Evolutionary conservation across 306 rosid genomes (phyloP).

Genomic region (Castanea crenata): DNA sequence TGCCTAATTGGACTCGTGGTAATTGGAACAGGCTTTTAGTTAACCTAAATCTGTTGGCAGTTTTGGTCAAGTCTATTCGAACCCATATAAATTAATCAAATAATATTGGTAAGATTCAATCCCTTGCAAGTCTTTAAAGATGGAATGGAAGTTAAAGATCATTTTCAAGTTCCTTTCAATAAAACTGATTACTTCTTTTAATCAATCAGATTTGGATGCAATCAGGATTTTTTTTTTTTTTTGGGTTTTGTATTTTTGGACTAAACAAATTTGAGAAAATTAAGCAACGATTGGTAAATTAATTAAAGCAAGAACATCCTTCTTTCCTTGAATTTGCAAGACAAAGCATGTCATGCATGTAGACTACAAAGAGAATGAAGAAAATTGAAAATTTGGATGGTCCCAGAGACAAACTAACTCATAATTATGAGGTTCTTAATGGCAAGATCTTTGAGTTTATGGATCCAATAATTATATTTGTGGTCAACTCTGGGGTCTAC

Average conservation of each 20-base stretch:
- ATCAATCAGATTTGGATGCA: background rate
- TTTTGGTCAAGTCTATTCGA: no score
- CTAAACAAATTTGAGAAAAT: background rate
- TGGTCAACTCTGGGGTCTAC: conserved; percentile 45
- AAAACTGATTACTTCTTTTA: background rate
- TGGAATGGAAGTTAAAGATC: no score
- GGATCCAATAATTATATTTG: conserved; percentile 27
- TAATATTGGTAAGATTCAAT: no score
- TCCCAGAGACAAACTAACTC: conserved; percentile 4
- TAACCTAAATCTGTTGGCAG: no score
- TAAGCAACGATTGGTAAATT: background rate
- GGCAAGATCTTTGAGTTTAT: conserved; percentile 27
- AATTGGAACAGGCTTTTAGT: no score
- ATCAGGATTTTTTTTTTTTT: background rate
- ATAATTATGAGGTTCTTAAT: conserved; percentile 26
- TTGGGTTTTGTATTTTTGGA: background rate
- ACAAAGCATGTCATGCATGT: background rate
- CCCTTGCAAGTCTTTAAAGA: no score
- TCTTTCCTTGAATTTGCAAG: background rate
- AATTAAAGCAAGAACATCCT: background rate
- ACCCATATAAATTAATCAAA: no score
- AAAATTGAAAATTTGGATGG: background rate
- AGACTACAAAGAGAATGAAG: conserved; percentile 3
- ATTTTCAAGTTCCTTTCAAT: no score
- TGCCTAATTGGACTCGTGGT: no score